phyloP scores from a whole-genome alignment of 306 rosid species.

The Trichosanthes cucumerina region DNA sequence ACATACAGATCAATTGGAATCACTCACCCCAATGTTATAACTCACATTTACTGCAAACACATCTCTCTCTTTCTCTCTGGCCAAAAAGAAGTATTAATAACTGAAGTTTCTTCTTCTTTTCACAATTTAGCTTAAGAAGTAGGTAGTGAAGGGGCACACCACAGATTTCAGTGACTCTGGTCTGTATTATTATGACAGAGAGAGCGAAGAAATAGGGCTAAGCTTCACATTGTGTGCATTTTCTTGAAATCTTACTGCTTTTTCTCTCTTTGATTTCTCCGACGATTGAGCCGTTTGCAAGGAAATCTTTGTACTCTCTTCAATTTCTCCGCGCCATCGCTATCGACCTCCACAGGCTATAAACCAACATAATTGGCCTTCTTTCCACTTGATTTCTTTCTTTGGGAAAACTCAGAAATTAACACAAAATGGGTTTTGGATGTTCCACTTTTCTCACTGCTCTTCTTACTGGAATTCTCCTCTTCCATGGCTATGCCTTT shows the following conservation, averaged over 20 bases:
- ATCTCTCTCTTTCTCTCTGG: too few species aligned
- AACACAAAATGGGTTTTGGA: neutral
- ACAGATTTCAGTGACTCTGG: too few species aligned
- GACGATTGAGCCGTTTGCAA: neutral
- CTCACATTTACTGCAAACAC: neutral
- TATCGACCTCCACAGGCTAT: neutral
- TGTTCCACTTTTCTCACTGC: constrained; percentile 14
- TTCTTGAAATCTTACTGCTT: neutral
- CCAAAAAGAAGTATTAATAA: too few species aligned
- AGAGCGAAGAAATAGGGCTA: neutral
- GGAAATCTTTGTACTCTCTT: constrained; percentile 20
- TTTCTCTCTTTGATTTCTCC: neutral
- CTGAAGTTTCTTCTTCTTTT: too few species aligned
- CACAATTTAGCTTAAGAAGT: too few species aligned
- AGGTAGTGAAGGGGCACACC: too few species aligned
- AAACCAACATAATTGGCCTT: neutral
- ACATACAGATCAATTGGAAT: neutral
- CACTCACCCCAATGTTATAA: neutral
- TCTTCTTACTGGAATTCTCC: constrained; percentile 23
- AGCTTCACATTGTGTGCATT: neutral
- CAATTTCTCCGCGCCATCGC: constrained; percentile 3
- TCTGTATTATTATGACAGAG: too few species aligned
- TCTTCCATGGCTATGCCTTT: constrained; percentile 25
- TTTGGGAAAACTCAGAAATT: neutral
- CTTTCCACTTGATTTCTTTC: neutral